phyloP scores from a whole-genome alignment of 129 eudicot species.

The Helichrysum umbraculigerum region DNA sequence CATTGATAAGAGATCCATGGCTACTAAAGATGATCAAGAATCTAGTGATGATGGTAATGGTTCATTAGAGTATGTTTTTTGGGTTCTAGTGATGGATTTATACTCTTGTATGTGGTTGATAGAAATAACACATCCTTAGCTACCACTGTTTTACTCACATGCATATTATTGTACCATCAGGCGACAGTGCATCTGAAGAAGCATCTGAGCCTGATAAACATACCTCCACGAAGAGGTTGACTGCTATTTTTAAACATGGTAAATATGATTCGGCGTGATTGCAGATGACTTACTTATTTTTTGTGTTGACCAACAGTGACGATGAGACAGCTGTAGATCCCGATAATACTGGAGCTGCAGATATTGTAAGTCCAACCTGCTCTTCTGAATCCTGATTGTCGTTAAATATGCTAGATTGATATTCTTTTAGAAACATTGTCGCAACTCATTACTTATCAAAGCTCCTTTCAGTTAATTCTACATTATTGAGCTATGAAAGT shows the following conservation, averaged over 20 bases:
- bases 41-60: slow-evolving; percentile 81
- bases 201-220: slow-evolving; percentile 45
- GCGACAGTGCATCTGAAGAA: slow-evolving; percentile 68
- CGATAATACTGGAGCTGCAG: slow-evolving; percentile 44
- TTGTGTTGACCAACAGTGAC: slow-evolving; percentile 46
- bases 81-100: background rate
- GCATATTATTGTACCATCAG: slow-evolving; percentile 43
- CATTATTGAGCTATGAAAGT: background rate
- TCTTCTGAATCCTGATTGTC: background rate
- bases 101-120: background rate
- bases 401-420: background rate
- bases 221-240: slow-evolving; percentile 57
- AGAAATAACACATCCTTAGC: background rate
- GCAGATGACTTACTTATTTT: slow-evolving; percentile 23
- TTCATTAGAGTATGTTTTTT: background rate
- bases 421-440: background rate
- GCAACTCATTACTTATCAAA: background rate
- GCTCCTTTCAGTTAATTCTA: background rate
- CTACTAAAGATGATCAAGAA: slow-evolving; percentile 48
- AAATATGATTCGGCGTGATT: slow-evolving; percentile 2
- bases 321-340: slow-evolving; percentile 49
- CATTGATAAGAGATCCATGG: slow-evolving; percentile 69
- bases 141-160: slow-evolving; percentile 19
- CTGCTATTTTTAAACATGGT: background rate
- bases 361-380: slow-evolving; percentile 47